A percentile compares a stretch with the other conserved stretches of the same genome.
Evolutionary conservation across 768 basidiomycete species (phyloP).

Genomic region (Mycena vitilis): DNA sequence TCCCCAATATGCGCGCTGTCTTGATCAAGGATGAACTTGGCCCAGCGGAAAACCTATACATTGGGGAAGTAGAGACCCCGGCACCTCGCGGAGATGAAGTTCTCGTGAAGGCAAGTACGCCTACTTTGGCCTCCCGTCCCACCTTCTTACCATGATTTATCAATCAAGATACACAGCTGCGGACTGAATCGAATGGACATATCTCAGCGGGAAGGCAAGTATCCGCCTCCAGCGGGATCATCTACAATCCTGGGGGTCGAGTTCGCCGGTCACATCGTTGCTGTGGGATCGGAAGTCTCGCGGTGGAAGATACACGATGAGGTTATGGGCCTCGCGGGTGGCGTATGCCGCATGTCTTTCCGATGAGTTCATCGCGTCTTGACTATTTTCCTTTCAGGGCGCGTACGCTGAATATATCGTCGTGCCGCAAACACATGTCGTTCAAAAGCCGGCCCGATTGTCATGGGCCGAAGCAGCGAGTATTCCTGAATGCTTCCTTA

Average conservation of each 20-base stretch:
- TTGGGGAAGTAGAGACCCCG: constrained; percentile 79
- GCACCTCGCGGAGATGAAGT: constrained; percentile 68
- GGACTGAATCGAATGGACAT: constrained; percentile 94
- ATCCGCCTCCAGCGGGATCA: constrained; percentile 82
- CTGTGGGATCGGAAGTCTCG: constrained; percentile 62
- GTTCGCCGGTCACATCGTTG: constrained; percentile 77
- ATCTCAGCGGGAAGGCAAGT: constrained; percentile 74
- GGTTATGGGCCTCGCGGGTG: constrained; percentile 82
- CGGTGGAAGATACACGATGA: constrained; percentile 74
- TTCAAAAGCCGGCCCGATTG: constrained; percentile 79
- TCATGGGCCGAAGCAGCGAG: constrained; percentile 89
- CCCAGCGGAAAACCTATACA: constrained; percentile 79
- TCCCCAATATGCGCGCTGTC: constrained; percentile 75
- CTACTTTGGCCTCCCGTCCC: too few species aligned
- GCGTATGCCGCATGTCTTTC: constrained; percentile 78
- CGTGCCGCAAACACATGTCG: constrained; percentile 71
- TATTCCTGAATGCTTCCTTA: constrained; percentile 90
- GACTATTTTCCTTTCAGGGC: constrained; percentile 61
- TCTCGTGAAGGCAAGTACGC: constrained; percentile 75
- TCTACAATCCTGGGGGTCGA: constrained; percentile 87
- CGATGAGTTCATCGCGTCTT: constrained; percentile 23
- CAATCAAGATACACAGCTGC: constrained; percentile 76
- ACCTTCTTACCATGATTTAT: constrained; percentile 3
- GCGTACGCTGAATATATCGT: constrained; percentile 92
- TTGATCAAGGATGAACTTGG: constrained; percentile 83